Evolutionary conservation across 129 eudicot genomes (phyloP).

Genomic region (Pulicaria dysenterica): DNA sequence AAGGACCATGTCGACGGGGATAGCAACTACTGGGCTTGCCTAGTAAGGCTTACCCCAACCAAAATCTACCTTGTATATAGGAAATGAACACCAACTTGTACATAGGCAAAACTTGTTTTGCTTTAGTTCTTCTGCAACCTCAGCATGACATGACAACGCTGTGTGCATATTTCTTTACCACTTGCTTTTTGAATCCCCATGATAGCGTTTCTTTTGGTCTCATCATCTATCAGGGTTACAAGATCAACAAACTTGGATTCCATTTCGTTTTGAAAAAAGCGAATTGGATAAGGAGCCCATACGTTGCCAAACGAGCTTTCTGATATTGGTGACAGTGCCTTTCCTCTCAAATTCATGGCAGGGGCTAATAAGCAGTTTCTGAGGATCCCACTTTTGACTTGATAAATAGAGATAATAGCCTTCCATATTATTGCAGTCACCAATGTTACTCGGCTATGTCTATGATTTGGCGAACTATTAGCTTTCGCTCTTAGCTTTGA

Average conservation of each 20-base stretch:
- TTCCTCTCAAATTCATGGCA: conserved; percentile 36
- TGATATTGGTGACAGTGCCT: conserved; percentile 11
- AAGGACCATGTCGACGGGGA: not conserved
- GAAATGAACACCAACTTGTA: conserved; percentile 38
- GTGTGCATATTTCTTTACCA: conserved; percentile 33
- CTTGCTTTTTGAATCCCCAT: conserved; percentile 11
- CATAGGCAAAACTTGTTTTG: conserved; percentile 29
- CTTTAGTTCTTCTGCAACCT: conserved; percentile 29
- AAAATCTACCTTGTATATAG: conserved; percentile 34
- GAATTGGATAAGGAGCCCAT: conserved; percentile 31
- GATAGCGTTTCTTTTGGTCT: conserved; percentile 25
- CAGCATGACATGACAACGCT: conserved; percentile 8
- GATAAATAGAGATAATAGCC: conserved; percentile 24
- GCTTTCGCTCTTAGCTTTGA: conserved; percentile 31
- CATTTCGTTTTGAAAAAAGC: conserved; percentile 7
- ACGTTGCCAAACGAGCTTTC: conserved; percentile 34
- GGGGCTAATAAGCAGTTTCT: conserved; percentile 28
- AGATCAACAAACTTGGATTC: conserved; percentile 19
- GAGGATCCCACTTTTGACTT: conserved; percentile 22
- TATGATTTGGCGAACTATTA: not conserved
- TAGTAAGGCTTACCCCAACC: conserved; percentile 44
- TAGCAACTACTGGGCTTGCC: conserved; percentile 1
- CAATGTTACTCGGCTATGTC: conserved; percentile 34
- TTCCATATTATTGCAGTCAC: conserved; percentile 36
- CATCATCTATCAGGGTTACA: conserved; percentile 25